Conservation (phyloP, 2,329 filamentous ascomycete species). For the Colletotrichum sp. region DNA sequence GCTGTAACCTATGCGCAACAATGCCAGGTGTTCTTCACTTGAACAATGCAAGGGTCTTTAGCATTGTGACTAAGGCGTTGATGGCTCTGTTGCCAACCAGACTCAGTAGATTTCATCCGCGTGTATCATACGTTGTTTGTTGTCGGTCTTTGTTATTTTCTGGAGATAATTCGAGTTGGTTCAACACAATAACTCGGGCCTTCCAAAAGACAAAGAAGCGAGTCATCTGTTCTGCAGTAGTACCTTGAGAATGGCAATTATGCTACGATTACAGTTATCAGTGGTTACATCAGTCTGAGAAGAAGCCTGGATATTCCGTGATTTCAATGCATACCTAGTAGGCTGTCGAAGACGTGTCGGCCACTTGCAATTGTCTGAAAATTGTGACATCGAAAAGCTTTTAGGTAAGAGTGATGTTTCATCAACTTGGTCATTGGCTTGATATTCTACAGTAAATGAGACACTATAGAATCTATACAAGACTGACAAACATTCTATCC, state of each 20-base stretch:
- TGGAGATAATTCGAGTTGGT: neutral
- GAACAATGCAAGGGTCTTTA: neutral
- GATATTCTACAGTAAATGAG: too few relatives aligned
- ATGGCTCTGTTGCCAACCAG: neutral
- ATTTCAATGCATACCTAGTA: too few relatives aligned
- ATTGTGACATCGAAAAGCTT: too few relatives aligned
- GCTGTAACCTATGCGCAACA: neutral
- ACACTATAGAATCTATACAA: neutral
- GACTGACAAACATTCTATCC: accelerated
- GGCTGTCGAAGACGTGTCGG: too few relatives aligned
- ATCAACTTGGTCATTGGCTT: too few relatives aligned
- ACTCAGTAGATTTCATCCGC: accelerated
- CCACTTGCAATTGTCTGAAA: too few relatives aligned
- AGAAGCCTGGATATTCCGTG: neutral
- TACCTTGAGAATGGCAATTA: accelerated
- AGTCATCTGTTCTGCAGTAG: neutral
- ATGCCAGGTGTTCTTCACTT: neutral
- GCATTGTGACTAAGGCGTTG: neutral
- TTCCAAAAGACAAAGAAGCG: neutral
- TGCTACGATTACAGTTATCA: neutral
- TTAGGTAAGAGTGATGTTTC: too few relatives aligned
- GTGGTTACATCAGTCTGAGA: neutral
- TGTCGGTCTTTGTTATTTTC: neutral
- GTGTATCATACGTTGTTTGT: neutral
- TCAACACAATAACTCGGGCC: neutral